These are phyloP conservation scores for Trichoderma koningiopsis DNA, from an alignment of 2,329 filamentous ascomycete species.

Conservation along the genomic window DNA sequence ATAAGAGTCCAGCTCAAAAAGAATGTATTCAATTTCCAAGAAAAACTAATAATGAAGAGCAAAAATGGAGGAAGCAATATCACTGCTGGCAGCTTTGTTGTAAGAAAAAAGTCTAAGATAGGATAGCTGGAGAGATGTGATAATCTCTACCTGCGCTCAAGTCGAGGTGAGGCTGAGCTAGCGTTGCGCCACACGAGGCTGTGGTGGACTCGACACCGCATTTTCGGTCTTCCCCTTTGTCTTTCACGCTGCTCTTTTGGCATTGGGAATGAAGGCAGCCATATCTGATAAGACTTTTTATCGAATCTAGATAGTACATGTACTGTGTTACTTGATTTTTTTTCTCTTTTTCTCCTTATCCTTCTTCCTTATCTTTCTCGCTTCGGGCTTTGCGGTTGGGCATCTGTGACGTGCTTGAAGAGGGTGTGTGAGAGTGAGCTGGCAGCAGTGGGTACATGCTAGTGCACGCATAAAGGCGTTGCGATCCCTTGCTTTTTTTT, in stretches of 20 bases:
- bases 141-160: neutral
- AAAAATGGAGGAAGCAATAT: neutral
- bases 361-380: neutral
- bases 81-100: neutral
- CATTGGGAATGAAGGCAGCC: neutral
- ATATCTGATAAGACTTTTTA: neutral
- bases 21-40: neutral
- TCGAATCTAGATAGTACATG: neutral
- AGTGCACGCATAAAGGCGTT: neutral
- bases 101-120: neutral
- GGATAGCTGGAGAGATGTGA: neutral
- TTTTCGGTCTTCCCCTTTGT: neutral
- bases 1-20: neutral
- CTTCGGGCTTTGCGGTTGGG: slow-evolving; percentile 18
- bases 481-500: neutral
- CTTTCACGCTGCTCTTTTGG: neutral
- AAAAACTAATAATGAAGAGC: neutral
- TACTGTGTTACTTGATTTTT: neutral
- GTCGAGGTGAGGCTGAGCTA: neutral
- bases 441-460: slow-evolving; percentile 20
- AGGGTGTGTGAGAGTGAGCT: slow-evolving; percentile 15
- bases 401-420: slow-evolving; percentile 21
- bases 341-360: neutral
- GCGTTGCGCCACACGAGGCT: slow-evolving; percentile 19
- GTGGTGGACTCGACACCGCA: neutral